Conservation (phyloP, 345 rosid genomes). For the Gossypium raimondii region DNA sequence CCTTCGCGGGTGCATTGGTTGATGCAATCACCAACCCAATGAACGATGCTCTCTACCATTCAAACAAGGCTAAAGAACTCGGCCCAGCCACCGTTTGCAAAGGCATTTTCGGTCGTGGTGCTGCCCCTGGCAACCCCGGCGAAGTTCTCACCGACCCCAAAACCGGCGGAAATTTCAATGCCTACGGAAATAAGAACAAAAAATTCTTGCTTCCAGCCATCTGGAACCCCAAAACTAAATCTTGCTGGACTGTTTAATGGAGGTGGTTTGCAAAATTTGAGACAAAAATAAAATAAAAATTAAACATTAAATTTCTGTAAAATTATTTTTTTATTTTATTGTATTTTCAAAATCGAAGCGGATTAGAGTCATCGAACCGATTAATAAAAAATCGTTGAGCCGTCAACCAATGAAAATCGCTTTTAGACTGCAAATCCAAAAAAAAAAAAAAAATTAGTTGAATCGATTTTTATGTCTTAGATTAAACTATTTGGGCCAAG, state of each 20-base stretch:
- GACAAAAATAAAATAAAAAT: no score
- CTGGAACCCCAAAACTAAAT: slow-evolving; percentile 47
- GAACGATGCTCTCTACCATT: slow-evolving; percentile 26
- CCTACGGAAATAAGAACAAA: slow-evolving; percentile 40
- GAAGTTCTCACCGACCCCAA: slow-evolving; percentile 38
- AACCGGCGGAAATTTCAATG: slow-evolving; percentile 51
- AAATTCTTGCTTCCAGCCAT: slow-evolving; percentile 72
- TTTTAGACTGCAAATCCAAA: no score
- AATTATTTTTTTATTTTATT: no score
- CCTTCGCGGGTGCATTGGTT: slow-evolving; percentile 58
- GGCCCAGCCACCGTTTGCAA: slow-evolving; percentile 47
- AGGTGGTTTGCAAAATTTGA: neutral
- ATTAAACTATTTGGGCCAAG: no score
- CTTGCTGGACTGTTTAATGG: neutral
- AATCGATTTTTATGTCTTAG: no score
- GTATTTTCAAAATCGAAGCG: no score
- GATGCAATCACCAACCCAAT: slow-evolving; percentile 43
- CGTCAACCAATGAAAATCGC: no score
- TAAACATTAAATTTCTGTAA: neutral
- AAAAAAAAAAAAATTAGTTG: no score
- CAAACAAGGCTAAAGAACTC: neutral
- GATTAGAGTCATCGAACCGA: no score
- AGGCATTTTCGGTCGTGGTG: slow-evolving; percentile 51
- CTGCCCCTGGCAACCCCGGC: slow-evolving; percentile 44
- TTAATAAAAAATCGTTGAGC: no score